Evolutionary conservation across 2,329 filamentous ascomycete genomes (phyloP), one percentile per base, ranked within the genome.

Genomic region (Neoscytalidium dimidiatum): DNA sequence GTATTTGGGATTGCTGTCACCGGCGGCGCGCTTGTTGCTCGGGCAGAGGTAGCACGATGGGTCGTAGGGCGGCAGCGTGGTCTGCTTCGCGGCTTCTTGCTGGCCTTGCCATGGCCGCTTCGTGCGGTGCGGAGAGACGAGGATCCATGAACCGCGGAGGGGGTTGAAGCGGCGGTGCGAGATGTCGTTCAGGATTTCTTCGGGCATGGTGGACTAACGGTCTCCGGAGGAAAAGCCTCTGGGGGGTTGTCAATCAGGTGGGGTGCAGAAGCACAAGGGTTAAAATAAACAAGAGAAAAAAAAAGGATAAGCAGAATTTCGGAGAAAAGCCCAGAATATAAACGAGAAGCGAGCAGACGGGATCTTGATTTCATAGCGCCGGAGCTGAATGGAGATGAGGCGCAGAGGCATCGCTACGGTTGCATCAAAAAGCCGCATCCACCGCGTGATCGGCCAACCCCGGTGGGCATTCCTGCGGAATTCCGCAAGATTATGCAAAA

Each of bases 131-230:
- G 95, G 95, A 17, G 95, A 98, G 14, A 99, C 95, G 41, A 99
- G 86, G 67, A 99, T 86, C 90, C 94, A 96, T 67, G 90, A 92
- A 67, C 92, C 93, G 69, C 92, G 90, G 67, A 99, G 84, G 62
- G 92, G 92, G 77, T 99, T 99, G 79, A 91, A 98, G 76, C 95
- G 90, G 72, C 95, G 86, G 77, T 99, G 95, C 46, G 95, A 97
- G 73, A 99, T 98, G 78, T 99, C 94, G 83, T 98, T 89, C 58
- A 99, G 88, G 63, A 84, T 79, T 19, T 78, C 78, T 67, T 83
- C 80, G 21, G 80, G 74, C 81, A 84, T 83, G 68, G 60, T 43
- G 53, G 31, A n/a, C 19, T 53, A 21, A 21, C n/a, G 11, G 17
- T 63, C 4, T 62, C 19, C 21, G 19, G n/a, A 33, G n/a, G 29